These are phyloP conservation scores for Fonsecaea pedrosoi DNA, from an alignment of 2,329 filamentous ascomycete genomes.

Conservation along the genomic window DNA sequence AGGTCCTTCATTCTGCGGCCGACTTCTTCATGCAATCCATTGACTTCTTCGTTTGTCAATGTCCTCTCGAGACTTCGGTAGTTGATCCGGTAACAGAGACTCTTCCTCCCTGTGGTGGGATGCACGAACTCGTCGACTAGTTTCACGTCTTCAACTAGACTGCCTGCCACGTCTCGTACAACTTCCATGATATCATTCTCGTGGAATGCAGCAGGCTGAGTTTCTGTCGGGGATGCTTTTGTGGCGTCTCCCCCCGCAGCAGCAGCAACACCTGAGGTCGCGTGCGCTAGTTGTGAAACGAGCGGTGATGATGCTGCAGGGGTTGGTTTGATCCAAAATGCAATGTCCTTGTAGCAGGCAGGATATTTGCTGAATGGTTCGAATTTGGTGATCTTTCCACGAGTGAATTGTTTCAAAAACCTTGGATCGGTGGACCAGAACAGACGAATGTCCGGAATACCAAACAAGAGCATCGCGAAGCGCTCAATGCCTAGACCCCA, in stretches of 20 bases:
- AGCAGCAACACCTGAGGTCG: constrained; percentile 41
- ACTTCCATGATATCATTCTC: constrained; percentile 98
- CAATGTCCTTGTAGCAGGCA: constrained; percentile 86
- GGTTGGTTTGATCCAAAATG: constrained; percentile 77
- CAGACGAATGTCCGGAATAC: constrained; percentile 92
- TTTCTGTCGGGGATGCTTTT: constrained; percentile 49
- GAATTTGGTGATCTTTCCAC: constrained; percentile 67
- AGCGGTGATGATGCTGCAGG: constrained; percentile 43
- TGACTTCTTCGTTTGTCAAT: constrained; percentile 81
- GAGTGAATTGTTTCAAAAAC: constrained; percentile 82
- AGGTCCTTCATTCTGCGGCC: constrained; percentile 66
- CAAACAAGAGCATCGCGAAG: constrained; percentile 96
- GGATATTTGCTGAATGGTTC: constrained; percentile 91
- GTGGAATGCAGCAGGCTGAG: constrained; percentile 65
- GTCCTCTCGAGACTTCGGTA: constrained; percentile 93
- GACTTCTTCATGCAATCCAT: constrained; percentile 75
- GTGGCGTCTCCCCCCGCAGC: constrained; percentile 46
- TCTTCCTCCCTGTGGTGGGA: constrained; percentile 80
- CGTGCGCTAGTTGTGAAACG: constrained; percentile 53
- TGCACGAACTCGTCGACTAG: constrained; percentile 87
- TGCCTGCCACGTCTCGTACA: constrained; percentile 80
- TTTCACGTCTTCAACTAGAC: constrained; percentile 84
- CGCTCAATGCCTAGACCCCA: constrained; percentile 94
- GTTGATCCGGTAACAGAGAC: constrained; percentile 89
- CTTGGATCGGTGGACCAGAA: constrained; percentile 90